phyloP scores from a whole-genome alignment of 2,329 filamentous ascomycete species.

The Epichloe gansuensis region DNA sequence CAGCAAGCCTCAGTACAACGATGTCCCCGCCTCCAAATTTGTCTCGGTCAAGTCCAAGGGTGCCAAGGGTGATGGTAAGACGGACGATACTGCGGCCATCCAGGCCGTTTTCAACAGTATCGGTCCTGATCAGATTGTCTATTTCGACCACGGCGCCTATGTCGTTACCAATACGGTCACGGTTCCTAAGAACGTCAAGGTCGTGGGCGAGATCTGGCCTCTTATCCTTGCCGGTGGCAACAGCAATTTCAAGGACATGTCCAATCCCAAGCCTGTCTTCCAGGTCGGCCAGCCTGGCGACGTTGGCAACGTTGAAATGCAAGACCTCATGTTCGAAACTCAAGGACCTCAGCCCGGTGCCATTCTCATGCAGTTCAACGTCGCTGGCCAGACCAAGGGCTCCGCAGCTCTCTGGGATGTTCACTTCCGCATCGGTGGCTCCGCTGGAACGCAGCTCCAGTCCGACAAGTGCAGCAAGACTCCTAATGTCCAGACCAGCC shows the following conservation, averaged over 20 bases:
- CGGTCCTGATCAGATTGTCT: conserved; percentile 52
- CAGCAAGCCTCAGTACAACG: conserved; percentile 80
- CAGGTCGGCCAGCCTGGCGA: conserved; percentile 72
- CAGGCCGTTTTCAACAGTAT: conserved; percentile 64
- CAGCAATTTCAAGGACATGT: conserved; percentile 57
- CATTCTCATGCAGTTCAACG: conserved; percentile 86
- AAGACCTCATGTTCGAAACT: conserved; percentile 76
- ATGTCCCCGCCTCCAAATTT: conserved; percentile 54
- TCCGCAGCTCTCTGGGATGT: conserved; percentile 82
- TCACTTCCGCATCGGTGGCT: conserved; percentile 87
- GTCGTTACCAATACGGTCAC: conserved; percentile 57
- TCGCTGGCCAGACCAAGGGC: conserved; percentile 54
- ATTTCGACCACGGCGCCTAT: conserved; percentile 66
- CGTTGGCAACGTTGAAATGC: conserved; percentile 71
- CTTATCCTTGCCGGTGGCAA: conserved; percentile 72
- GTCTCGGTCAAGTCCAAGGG: conserved; percentile 72
- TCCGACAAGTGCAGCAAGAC: conserved; percentile 70
- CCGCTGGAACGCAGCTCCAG: conserved; percentile 72
- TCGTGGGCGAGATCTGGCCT: conserved; percentile 86
- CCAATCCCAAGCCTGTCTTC: conserved; percentile 72
- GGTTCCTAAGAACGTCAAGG: conserved; percentile 68
- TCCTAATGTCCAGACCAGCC: conserved; percentile 46
- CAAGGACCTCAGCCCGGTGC: conserved; percentile 74
- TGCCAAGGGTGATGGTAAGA: conserved; percentile 74
- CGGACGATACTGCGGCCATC: conserved; percentile 78